phyloP scores from a whole-genome alignment of 2,329 filamentous ascomycete genomes.

The Fusarium hainanense region DNA sequence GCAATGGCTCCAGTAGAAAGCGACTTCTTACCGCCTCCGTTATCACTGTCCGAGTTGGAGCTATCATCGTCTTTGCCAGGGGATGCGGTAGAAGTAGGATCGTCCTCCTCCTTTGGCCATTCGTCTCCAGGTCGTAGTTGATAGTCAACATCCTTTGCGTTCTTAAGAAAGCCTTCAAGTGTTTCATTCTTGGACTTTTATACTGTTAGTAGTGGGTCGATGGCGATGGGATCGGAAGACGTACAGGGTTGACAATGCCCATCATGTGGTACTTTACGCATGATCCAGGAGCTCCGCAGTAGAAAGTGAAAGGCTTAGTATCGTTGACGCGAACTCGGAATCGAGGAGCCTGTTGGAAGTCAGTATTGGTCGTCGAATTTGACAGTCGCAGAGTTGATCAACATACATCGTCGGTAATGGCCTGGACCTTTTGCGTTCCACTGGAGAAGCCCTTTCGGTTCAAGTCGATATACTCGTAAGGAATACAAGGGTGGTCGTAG shows the following conservation, averaged over 20 bases:
- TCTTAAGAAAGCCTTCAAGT: conserved; percentile 59
- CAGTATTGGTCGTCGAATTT: conserved; percentile 8
- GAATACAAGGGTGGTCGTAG: conserved; percentile 70
- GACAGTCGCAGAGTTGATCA: not conserved
- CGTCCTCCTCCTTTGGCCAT: conserved; percentile 61
- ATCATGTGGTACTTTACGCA: conserved; percentile 77
- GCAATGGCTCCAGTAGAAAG: conserved; percentile 64
- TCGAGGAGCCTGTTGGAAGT: conserved; percentile 51
- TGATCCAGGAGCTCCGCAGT: conserved; percentile 74
- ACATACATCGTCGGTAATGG: conserved; percentile 59
- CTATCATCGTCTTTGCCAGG: conserved; percentile 10
- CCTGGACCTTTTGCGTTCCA: conserved; percentile 59
- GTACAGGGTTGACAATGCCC: conserved; percentile 77
- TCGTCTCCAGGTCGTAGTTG: conserved; percentile 67
- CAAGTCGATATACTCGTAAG: conserved; percentile 64
- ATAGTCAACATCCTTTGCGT: conserved; percentile 60
- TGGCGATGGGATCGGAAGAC: not conserved
- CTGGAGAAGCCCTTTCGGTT: conserved; percentile 66
- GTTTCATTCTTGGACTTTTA: conserved; percentile 60
- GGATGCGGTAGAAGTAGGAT: conserved; percentile 28
- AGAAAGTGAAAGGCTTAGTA: conserved; percentile 74
- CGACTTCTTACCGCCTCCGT: conserved; percentile 9
- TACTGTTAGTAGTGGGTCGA: conserved; percentile 7
- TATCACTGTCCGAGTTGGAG: conserved; percentile 6
- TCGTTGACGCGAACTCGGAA: conserved; percentile 65